These are phyloP conservation scores for Ambrosia hybrid DNA, from an alignment of 140 eudicot species.

Conservation along the genomic window DNA sequence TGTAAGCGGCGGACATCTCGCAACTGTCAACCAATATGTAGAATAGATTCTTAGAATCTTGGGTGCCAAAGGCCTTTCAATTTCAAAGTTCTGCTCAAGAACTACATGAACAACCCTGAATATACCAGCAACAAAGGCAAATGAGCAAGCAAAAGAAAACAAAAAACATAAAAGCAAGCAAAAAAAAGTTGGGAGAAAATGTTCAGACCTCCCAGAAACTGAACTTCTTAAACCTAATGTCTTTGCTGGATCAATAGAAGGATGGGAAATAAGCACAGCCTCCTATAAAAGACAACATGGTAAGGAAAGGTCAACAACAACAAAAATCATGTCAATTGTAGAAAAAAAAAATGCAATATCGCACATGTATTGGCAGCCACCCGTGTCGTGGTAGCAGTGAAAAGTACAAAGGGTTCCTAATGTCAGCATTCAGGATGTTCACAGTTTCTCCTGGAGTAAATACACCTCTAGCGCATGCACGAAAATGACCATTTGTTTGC, in stretches of 20 bases:
- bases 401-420: slow-evolving; percentile 75
- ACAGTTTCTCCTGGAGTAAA: slow-evolving; percentile 79
- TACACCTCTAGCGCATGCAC: slow-evolving; percentile 73
- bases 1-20: slow-evolving; percentile 85
- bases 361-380: slow-evolving; percentile 88
- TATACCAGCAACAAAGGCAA: slow-evolving; percentile 21
- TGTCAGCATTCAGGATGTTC: slow-evolving; percentile 70
- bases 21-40: slow-evolving; percentile 74
- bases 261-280: slow-evolving; percentile 86
- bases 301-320: background rate
- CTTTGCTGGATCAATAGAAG: slow-evolving; percentile 53
- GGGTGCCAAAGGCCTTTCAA: slow-evolving; percentile 62
- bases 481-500: slow-evolving; percentile 82
- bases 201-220: slow-evolving; percentile 77
- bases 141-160: slow-evolving; percentile 5
- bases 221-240: slow-evolving; percentile 85
- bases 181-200: slow-evolving; percentile 13
- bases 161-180: background rate
- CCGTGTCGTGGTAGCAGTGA: slow-evolving; percentile 92
- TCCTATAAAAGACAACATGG: slow-evolving; percentile 47
- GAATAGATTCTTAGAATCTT: slow-evolving; percentile 66
- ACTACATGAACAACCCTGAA: slow-evolving; percentile 81
- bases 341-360: slow-evolving; percentile 19
- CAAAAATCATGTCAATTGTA: background rate
- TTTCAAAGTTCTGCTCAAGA: slow-evolving; percentile 71